Base-by-base conservation (phyloP, 2,329 filamentous ascomycete species). In the Fusarium domesticum region DNA sequence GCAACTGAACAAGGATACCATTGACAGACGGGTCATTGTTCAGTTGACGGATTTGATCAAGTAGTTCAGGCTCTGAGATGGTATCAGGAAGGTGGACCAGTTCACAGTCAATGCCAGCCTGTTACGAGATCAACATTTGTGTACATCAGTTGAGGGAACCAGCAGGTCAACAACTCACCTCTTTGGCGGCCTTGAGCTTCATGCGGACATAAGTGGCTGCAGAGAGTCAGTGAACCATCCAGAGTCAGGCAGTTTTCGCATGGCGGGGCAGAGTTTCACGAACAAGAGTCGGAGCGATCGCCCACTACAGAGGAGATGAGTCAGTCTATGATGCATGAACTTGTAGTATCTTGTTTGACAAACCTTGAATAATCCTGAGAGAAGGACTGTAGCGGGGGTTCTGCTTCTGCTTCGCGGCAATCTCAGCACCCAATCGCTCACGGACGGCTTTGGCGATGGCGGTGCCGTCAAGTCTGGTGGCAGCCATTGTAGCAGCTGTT, bases 151-250 rank as follows among this genome's bases (percentile, higher is more conserved):
- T 54, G 12, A 18, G 4, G 35, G 6, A 4, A 10, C 2, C 3
- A 18, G n/a, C n/a, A 39, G 10, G 4, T 25, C 6, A 8, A 5
- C 38, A 17, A 41, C 72, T 58, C 74, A 90, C 87, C 79, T 97
- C 93, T 67, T 88, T 77, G 46, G 93, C 93, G 56, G 93, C 93
- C 79, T 96, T 98, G 64, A 96, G 75, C 76, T 98, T 98, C 93
- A 98, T 98, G 72, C 91, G 91, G 71, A 98, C 92, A 87, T 98
- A 98, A 40, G 92, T 97, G 63, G 85, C 87, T 92, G 62, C 52
- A 45, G 46, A 52, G 42, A 40, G 45, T 54, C 43, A 52, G 52
- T 52, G 18, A 44, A 44, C 45, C 33, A 43, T 51, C 35, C 30
- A 35, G 43, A 39, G 39, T 50, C 37, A 50, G 31, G 31, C 23